Base-by-base conservation (phyloP, 257 asterid species). In the Avicennia marina region DNA sequence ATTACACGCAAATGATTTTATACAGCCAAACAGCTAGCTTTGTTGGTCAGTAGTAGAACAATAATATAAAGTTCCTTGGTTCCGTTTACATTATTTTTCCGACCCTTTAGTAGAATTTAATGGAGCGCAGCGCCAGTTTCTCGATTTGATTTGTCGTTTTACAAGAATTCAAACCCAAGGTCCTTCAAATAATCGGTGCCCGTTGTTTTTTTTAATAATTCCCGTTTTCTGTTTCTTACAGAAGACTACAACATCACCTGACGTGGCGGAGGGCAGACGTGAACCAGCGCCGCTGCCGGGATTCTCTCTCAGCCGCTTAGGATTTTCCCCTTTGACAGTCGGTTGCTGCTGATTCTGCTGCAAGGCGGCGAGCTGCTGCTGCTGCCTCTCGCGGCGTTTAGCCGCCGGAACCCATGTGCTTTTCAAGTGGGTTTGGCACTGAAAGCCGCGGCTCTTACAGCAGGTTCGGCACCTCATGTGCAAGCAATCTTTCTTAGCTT, bases 401-500 rank as follows among this genome's bases (percentile, higher is more conserved):
- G 59, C 59, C 42, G 59, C 59, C 59, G 59, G 59, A 29, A 53
- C 59, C 59, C 59, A 53, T 22, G 59, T 53, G 44, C 59, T 53
- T 42, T 53, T 53, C 59, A 53, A 42, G 59, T 53, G 59, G 2
- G 59, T 53, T 22, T 3, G 21, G 44, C 59, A 53, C 44, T 53
- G 24, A 22, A 29, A 53, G 11, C 59, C 59, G 15, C 59, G 20
- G 25, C 59, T 53, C 44, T 53, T 53, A 12, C 59, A 53, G 22
- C 59, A 53, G 1, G 59, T 53, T 13, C 59, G 29, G 42, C 59
- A 53, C 24, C 59, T 31, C 43, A 53, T 22, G 12, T 53, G 59
- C 7, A 15, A 7, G 22, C 59, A 53, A 32, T 53, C 59, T 13
- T 53, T 53, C 59, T 53, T 53, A 6, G 59, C 59, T 16, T 53